phyloP scores from a whole-genome alignment of 768 basidiomycete genomes.

The Phlegmacium glaucopus region DNA sequence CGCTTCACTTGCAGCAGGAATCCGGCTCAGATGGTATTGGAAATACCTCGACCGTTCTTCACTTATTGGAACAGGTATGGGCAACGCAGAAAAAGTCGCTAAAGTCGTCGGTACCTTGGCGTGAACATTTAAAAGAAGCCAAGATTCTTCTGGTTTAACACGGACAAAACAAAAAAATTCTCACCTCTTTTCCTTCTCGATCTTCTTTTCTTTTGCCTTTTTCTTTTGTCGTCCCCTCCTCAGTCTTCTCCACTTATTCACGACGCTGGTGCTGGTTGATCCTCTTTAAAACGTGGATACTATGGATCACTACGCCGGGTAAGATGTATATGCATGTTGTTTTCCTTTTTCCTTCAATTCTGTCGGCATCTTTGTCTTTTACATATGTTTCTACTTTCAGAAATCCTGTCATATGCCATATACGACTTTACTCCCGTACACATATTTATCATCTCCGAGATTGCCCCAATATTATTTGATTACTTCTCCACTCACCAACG shows the following conservation, averaged over 20 bases:
- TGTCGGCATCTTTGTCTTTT: no score
- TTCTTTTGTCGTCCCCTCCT: no score
- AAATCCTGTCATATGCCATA: no score
- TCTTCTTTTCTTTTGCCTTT: constrained; percentile 6
- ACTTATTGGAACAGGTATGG: constrained; percentile 62
- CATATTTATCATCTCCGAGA: no score
- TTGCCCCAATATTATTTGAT: no score
- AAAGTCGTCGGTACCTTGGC: constrained; percentile 40
- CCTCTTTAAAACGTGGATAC: background rate
- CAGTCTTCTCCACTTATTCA: background rate
- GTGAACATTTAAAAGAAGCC: constrained; percentile 45
- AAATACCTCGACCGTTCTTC: constrained; percentile 55
- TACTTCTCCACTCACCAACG: no score
- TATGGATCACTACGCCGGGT: no score
- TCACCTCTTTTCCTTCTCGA: background rate
- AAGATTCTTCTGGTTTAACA: constrained; percentile 47
- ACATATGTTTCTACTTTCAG: no score
- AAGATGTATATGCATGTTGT: no score
- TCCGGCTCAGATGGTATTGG: constrained; percentile 51
- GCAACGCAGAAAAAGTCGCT: constrained; percentile 24
- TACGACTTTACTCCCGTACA: no score
- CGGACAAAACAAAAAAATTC: no score
- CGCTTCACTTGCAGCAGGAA: constrained; percentile 46
- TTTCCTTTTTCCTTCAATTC: no score
- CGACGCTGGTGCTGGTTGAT: background rate